Conservation (phyloP, 1,139 yeast genomes). For the Candida sp. region DNA sequence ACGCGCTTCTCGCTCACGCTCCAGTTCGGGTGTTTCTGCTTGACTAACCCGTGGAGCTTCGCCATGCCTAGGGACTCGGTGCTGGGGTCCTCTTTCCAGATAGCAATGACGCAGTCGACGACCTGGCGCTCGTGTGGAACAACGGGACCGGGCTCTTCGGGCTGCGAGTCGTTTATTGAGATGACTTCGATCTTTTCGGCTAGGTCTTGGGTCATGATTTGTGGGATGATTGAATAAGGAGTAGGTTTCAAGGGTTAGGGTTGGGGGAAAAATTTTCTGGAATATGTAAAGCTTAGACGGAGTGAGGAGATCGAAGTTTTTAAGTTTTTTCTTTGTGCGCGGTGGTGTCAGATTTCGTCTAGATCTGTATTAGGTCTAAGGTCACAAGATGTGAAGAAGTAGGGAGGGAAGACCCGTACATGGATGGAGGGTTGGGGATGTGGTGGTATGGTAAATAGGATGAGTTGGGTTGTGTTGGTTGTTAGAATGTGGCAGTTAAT, state of each 20-base stretch:
- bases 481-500: too few species aligned
- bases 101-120: constrained; percentile 60
- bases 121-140: constrained; percentile 70
- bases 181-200: constrained; percentile 30
- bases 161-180: constrained; percentile 34
- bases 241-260: too few species aligned
- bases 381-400: background rate
- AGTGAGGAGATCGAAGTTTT: background rate
- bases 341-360: background rate
- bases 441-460: too few species aligned
- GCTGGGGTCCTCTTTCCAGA: constrained; percentile 73
- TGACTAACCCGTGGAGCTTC: constrained; percentile 57
- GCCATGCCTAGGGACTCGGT: constrained; percentile 61
- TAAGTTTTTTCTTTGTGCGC: background rate
- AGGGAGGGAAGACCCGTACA: background rate
- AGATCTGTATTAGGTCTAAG: background rate
- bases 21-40: constrained; percentile 63
- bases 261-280: too few species aligned
- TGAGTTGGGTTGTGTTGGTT: too few species aligned
- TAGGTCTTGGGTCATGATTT: constrained; percentile 8
- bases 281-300: too few species aligned
- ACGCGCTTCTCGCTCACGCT: constrained; percentile 62
- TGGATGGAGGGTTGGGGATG: too few species aligned
- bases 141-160: constrained; percentile 30
- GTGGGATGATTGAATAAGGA: background rate